Conservation (phyloP, 1,284 basidiomycete genomes). For the Ustilago hordei region DNA sequence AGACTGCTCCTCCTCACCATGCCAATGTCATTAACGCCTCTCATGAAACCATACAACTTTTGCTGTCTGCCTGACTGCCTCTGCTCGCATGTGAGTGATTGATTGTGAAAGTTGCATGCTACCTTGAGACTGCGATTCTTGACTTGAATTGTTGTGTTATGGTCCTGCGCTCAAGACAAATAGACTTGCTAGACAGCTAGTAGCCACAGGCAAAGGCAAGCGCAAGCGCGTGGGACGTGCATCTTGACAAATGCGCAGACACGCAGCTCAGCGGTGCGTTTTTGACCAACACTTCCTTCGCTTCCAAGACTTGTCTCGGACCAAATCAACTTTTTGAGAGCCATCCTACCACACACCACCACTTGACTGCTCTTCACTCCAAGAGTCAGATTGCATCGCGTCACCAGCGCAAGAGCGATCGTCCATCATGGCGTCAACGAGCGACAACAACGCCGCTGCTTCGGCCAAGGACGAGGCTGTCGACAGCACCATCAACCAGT, state of each 20-base stretch:
- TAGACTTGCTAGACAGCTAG: neutral
- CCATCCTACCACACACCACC: neutral
- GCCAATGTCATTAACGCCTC: too few relatives aligned
- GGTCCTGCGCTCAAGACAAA: too few relatives aligned
- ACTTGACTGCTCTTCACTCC: neutral
- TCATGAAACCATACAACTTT: too few relatives aligned
- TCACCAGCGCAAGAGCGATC: neutral
- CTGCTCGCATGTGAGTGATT: neutral
- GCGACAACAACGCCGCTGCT: slow-evolving; percentile 2
- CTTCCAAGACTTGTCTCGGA: neutral
- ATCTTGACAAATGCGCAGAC: slow-evolving; percentile 8
- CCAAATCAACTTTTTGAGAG: neutral
- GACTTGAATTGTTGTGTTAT: too few relatives aligned
- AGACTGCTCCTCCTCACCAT: neutral
- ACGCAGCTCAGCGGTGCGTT: slow-evolving; percentile 14
- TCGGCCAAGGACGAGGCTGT: neutral
- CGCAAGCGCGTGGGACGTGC: slow-evolving; percentile 24
- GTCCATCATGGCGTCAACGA: slow-evolving; percentile 19
- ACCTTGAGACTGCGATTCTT: too few relatives aligned
- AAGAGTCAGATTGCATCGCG: neutral
- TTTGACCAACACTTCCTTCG: slow-evolving; percentile 26
- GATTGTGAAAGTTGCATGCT: too few relatives aligned
- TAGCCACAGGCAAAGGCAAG: neutral
- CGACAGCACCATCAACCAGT: slow-evolving; percentile 6
- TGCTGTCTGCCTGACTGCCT: neutral